Percentiles rank a stretch among this genome's conserved stretches.
Conservation (phyloP, 2,329 filamentous ascomycete species). For the Ceratocystiopsis brevicomis region DNA sequence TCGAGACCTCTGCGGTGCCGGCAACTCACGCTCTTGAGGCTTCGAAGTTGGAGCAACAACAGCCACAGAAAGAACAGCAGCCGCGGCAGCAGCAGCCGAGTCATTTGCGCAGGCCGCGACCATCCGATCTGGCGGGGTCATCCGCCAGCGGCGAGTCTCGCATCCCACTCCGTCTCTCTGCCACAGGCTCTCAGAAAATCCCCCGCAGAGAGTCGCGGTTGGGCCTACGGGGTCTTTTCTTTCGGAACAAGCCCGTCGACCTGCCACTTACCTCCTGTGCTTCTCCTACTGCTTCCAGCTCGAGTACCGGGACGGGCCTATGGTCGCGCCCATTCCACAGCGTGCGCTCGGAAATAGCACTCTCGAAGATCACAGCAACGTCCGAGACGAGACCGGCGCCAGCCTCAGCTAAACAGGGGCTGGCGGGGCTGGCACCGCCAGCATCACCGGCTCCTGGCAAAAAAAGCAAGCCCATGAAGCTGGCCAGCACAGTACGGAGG, state of each 20-base stretch:
- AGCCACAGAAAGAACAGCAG: too few species aligned
- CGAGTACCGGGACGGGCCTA: too few species aligned
- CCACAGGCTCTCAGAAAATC: constrained; percentile 15
- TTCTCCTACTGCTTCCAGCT: constrained; percentile 20
- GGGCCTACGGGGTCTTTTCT: constrained; percentile 31
- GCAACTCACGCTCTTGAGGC: too few species aligned
- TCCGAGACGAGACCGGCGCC: background rate
- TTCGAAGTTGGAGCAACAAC: too few species aligned
- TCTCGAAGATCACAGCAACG: constrained; percentile 8
- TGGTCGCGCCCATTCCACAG: constrained; percentile 8
- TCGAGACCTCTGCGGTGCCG: too few species aligned
- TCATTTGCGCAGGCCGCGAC: constrained; percentile 19
- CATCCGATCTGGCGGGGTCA: constrained; percentile 17
- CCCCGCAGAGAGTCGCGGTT: constrained; percentile 31
- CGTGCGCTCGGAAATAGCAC: constrained; percentile 18
- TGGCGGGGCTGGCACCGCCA: background rate
- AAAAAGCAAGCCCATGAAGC: background rate
- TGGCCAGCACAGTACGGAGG: too few species aligned
- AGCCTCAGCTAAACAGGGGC: background rate
- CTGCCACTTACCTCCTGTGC: background rate
- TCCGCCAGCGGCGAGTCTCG: constrained; percentile 18
- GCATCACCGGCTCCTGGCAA: background rate
- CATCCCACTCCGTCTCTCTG: constrained; percentile 20
- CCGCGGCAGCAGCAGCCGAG: constrained; percentile 12
- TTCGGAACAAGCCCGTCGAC: constrained; percentile 7